These are phyloP conservation scores for Stachybotrys chartarum DNA, from an alignment of 2,329 filamentous ascomycete species.

Conservation along the genomic window DNA sequence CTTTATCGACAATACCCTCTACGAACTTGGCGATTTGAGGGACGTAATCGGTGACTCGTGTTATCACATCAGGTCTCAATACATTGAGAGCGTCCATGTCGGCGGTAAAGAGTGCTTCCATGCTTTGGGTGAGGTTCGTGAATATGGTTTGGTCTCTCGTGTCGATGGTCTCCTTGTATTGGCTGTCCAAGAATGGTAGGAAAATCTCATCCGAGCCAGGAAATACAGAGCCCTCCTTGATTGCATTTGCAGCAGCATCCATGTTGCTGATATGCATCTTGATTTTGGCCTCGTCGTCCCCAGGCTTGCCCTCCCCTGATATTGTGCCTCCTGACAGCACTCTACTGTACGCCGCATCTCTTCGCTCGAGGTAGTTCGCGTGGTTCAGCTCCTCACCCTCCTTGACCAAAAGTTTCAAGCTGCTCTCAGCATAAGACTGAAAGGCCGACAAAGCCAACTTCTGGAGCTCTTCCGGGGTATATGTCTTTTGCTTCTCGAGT, in stretches of 20 bases:
- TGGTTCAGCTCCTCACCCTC: slow-evolving; percentile 36
- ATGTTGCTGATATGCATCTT: slow-evolving; percentile 79
- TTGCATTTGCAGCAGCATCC: slow-evolving; percentile 41
- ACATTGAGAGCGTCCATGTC: slow-evolving; percentile 88
- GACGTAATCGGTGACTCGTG: slow-evolving; percentile 88
- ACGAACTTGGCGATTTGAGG: slow-evolving; percentile 83
- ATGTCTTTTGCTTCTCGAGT: slow-evolving; percentile 65
- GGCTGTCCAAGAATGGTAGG: slow-evolving; percentile 72
- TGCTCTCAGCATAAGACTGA: slow-evolving; percentile 46
- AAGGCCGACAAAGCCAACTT: slow-evolving; percentile 47
- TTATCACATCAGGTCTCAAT: slow-evolving; percentile 71
- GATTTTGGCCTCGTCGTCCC: slow-evolving; percentile 76
- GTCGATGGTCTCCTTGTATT: slow-evolving; percentile 56
- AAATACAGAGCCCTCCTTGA: slow-evolving; percentile 42
- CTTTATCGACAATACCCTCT: slow-evolving; percentile 72
- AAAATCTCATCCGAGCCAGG: slow-evolving; percentile 59
- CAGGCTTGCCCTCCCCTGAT: slow-evolving; percentile 50
- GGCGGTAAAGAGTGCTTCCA: slow-evolving; percentile 79
- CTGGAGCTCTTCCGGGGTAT: slow-evolving; percentile 37
- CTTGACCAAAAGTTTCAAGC: slow-evolving; percentile 43
- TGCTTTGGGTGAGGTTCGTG: slow-evolving; percentile 76
- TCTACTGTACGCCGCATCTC: slow-evolving; percentile 45
- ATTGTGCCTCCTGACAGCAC: slow-evolving; percentile 50
- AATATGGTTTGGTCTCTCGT: slow-evolving; percentile 66
- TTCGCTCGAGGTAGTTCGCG: slow-evolving; percentile 40